Evolutionary conservation across 2,329 filamentous ascomycete genomes (phyloP).

Genomic region (Epichloe sylvatica): DNA sequence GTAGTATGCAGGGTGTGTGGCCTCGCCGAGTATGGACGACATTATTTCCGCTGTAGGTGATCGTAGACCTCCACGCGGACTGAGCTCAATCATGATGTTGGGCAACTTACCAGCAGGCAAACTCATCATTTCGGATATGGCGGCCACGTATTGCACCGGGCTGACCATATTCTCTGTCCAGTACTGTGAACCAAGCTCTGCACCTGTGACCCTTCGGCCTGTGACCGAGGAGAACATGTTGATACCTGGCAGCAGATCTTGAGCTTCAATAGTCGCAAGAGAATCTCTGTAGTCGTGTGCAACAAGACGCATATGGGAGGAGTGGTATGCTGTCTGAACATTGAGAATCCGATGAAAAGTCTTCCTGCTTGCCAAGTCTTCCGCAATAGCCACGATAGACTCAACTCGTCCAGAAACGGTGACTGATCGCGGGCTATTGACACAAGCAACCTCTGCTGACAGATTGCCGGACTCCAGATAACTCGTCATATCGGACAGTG

Average conservation of each 20-base stretch:
- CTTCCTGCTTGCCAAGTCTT: slow-evolving; percentile 16
- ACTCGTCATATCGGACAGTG: slow-evolving; percentile 12
- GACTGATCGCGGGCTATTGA: slow-evolving; percentile 29
- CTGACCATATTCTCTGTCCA: slow-evolving; percentile 34
- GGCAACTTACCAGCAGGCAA: slow-evolving; percentile 15
- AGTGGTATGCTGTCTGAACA: slow-evolving; percentile 30
- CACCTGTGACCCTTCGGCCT: slow-evolving; percentile 13
- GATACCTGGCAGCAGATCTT: slow-evolving; percentile 7
- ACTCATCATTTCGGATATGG: slow-evolving; percentile 22
- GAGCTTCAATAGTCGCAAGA: slow-evolving; percentile 12
- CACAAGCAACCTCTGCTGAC: slow-evolving; percentile 25
- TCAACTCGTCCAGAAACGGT: slow-evolving; percentile 28
- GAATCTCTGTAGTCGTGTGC: slow-evolving; percentile 21
- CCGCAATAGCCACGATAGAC: slow-evolving; percentile 18
- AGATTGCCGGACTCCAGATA: slow-evolving; percentile 13
- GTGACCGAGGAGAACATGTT: slow-evolving; percentile 30
- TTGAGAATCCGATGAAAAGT: slow-evolving; percentile 23
- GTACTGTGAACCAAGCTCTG: slow-evolving; percentile 22
- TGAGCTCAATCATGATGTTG: slow-evolving; percentile 27
- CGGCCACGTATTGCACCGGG: slow-evolving; percentile 29
- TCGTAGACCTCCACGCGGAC: slow-evolving; percentile 24
- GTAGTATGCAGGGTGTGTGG: slow-evolving; percentile 11
- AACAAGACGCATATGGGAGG: slow-evolving; percentile 27
- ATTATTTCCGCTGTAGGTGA: slow-evolving; percentile 25
- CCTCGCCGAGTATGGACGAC: slow-evolving; percentile 4